Base-by-base conservation (phyloP, 1,284 basidiomycete genomes). In the Rhodotorula sp. region DNA sequence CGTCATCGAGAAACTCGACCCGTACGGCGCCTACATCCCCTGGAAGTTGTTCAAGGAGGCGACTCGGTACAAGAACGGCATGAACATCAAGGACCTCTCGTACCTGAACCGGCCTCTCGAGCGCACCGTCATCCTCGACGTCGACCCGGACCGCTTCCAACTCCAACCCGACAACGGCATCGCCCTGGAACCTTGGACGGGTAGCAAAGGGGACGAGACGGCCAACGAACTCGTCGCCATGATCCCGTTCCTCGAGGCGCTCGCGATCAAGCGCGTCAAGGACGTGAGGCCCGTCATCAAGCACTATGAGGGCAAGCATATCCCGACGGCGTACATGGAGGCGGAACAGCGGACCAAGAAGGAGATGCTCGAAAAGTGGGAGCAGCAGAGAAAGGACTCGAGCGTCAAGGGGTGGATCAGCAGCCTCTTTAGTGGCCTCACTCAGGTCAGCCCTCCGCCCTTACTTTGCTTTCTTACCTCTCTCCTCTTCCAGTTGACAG, bases 1-100 rank as follows among this genome's bases (percentile, higher is more conserved):
- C n/a, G 86, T 98, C 67, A 83, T 95, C 51, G 93, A 97, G 79
- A 94, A 97, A 83, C 86, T 99, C 54, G 96, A 99, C 81, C 91
- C 92, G 8, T 95, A 95, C 82, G 88, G 88, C 77, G 91, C 93
- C 79, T 95, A 88, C 82, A 86, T 98, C 76, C 87, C 87, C 44
- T 94, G 97, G 81, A 88, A 89, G 72, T 87, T 99, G 45, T 98
- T 89, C 87, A 87, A 93, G 51, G 95, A 99, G 79, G 87, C 89
- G 14, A 93, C 91, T 6, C 86, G 91, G 37, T 89, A 88, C 33
- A 84, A 90, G 45, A 86, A 91, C 55, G 91, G 91, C 60, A 85
- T 87, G 75, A 84, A 89, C 49, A 91, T 94, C 77, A 95, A 95
- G 87, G 95, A 98, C 79, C 84, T 98, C 44, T 88, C 89, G 15